Evolutionary conservation across 768 basidiomycete genomes (phyloP).

Genomic region (Russula lepida): DNA sequence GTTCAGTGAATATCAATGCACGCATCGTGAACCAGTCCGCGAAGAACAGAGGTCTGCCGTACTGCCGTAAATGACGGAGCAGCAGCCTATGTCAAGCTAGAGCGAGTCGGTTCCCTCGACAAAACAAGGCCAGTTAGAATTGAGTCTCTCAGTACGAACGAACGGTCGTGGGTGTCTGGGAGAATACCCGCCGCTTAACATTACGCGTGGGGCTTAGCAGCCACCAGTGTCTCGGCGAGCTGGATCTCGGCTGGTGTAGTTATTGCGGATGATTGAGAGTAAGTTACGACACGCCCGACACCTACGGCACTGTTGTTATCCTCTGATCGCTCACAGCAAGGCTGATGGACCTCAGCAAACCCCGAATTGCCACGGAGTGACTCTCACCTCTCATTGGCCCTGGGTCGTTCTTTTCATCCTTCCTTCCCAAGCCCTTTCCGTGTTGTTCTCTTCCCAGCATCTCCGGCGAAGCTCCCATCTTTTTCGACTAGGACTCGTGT

Average conservation of each 20-base stretch:
- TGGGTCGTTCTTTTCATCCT: neutral
- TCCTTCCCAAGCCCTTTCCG: neutral
- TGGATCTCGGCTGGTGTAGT: neutral
- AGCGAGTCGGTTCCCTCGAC: neutral
- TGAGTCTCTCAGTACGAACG: neutral
- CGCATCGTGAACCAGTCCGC: neutral
- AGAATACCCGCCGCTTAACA: neutral
- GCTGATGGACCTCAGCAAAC: neutral
- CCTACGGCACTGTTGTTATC: neutral
- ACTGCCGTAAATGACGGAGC: neutral
- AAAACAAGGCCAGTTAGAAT: neutral
- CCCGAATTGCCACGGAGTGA: neutral
- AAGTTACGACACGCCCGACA: neutral
- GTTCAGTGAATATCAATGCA: neutral
- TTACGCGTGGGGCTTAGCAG: neutral
- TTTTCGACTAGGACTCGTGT: neutral
- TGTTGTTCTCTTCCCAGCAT: neutral
- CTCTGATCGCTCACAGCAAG: constrained; percentile 5
- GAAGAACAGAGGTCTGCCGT: neutral
- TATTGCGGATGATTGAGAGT: constrained; percentile 3
- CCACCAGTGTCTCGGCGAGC: neutral
- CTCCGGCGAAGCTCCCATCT: neutral
- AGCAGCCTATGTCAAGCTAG: neutral
- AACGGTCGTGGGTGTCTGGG: neutral
- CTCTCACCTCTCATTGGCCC: neutral